These are phyloP conservation scores for Globisporangium nagaii DNA, from an alignment of 352 stramenopile species.

Conservation along the genomic window DNA sequence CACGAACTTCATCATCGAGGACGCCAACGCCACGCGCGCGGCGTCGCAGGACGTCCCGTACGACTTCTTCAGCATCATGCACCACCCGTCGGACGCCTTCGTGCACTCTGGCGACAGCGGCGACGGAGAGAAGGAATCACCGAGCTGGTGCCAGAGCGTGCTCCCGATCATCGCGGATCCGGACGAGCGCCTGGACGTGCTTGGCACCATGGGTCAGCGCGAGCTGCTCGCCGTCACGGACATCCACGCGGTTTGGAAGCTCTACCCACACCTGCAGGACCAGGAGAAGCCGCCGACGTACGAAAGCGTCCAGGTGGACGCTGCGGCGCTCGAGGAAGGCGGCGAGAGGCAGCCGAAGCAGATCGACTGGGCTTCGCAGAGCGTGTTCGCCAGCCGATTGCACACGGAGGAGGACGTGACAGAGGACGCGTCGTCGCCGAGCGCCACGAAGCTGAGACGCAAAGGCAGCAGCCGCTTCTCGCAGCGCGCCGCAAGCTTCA, in stretches of 20 bases:
- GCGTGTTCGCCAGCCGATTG: slow-evolving; percentile 54
- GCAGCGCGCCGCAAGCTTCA: slow-evolving; percentile 50
- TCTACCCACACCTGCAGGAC: slow-evolving; percentile 62
- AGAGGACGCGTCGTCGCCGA: not conserved
- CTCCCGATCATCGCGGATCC: slow-evolving; percentile 52
- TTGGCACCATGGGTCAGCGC: slow-evolving; percentile 70
- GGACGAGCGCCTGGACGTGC: slow-evolving; percentile 41
- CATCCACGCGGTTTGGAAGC: slow-evolving; percentile 65
- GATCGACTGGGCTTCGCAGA: not conserved
- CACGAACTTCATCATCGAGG: slow-evolving; percentile 64
- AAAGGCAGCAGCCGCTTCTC: slow-evolving; percentile 20
- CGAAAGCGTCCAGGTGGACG: slow-evolving; percentile 16
- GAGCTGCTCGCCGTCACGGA: slow-evolving; percentile 63
- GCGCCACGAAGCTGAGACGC: slow-evolving; percentile 1
- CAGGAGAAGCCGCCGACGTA: slow-evolving; percentile 29
- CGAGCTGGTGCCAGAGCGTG: slow-evolving; percentile 61
- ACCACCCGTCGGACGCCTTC: slow-evolving; percentile 67
- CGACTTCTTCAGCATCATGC: slow-evolving; percentile 86
- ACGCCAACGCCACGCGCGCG: slow-evolving; percentile 14
- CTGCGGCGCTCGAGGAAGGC: slow-evolving; percentile 1
- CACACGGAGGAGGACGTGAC: slow-evolving; percentile 47
- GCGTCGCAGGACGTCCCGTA: slow-evolving; percentile 36
- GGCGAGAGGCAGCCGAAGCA: not conserved
- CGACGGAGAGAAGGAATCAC: not conserved
- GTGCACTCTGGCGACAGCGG: slow-evolving; percentile 28